phyloP scores from a whole-genome alignment of 2,329 filamentous ascomycete genomes.

The Fusarium nanum region DNA sequence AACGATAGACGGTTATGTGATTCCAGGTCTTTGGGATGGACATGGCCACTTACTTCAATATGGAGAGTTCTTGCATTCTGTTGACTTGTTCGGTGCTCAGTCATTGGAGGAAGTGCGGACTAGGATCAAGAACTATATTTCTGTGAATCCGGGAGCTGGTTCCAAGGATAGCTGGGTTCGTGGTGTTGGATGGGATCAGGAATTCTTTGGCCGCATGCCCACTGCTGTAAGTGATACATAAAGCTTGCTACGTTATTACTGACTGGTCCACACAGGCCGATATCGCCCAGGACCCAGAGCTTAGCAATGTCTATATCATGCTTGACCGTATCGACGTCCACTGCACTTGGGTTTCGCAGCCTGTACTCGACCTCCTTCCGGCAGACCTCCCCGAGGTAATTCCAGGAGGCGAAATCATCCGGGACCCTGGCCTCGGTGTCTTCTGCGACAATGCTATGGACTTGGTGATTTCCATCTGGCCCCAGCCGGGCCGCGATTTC shows the following conservation, averaged over 20 bases:
- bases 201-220: slow-evolving; percentile 72
- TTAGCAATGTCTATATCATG: slow-evolving; percentile 72
- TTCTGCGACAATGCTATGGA: slow-evolving; percentile 82
- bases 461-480: slow-evolving; percentile 66
- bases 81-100: slow-evolving; percentile 70
- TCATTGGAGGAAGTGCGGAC: slow-evolving; percentile 65
- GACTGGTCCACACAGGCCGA: slow-evolving; percentile 56
- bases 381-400: slow-evolving; percentile 62
- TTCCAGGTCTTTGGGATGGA: slow-evolving; percentile 77
- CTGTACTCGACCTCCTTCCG: slow-evolving; percentile 71
- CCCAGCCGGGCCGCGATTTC: slow-evolving; percentile 63
- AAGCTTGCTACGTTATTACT: background rate
- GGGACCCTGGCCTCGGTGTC: slow-evolving; percentile 71
- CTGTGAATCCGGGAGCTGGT: slow-evolving; percentile 62
- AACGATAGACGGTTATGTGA: slow-evolving; percentile 61
- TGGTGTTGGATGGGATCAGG: slow-evolving; percentile 79
- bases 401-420: slow-evolving; percentile 72
- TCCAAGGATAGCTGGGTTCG: slow-evolving; percentile 69
- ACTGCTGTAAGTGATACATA: slow-evolving; percentile 62
- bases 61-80: slow-evolving; percentile 74
- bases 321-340: slow-evolving; percentile 77
- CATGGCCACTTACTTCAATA: slow-evolving; percentile 76
- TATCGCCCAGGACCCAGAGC: slow-evolving; percentile 62
- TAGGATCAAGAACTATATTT: slow-evolving; percentile 65
- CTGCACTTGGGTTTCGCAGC: slow-evolving; percentile 75